Evolutionary conservation across 1,284 basidiomycete genomes (phyloP), one percentile per base, ranked within the genome.

Genomic region (Pisolithus thermaeus): DNA sequence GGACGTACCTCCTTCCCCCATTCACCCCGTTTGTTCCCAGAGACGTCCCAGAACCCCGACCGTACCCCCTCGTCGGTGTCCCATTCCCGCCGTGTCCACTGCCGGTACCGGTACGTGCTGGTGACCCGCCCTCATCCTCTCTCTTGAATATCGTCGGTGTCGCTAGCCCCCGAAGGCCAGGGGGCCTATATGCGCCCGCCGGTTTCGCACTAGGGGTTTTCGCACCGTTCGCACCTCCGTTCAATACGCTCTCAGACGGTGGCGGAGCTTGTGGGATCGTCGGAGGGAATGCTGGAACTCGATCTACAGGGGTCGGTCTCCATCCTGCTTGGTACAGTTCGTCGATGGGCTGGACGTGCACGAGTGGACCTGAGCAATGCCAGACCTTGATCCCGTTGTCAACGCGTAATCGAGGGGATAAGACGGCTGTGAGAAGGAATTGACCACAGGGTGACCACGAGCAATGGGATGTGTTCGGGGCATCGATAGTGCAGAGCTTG

Each of bases 301-400:
- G 73, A 27, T 87, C 83, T 7, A 87, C 71, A 38, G 79, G 78
- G 1, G 75, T 77, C 1, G 95, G 94, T 40, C 90, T 75, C 92
- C 94, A 98, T 1, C 81, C 77, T 1, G 83, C 78, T 68, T 93
- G 90, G 68, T 96, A 96, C n/a, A 94, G 76, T 65, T 96, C 92
- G 16, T 95, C 90, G 48, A 83, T 71, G 49, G 73, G 63, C 61
- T 94, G 87, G 8, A 87, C 72, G 57, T 96, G 91, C 32, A 97
- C 68, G 22, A 99, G 80, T 5, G 84, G 77, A 8, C 96, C 95
- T 0, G 85, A 82, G 68, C 90, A 94, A 70, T 97, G 94, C 90
- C 90, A 98, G 54, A 99, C 79, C 71, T 93, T 94, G 69, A 98
- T 84, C 2, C 96, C 93, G 62, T 98, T 98, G 73, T 99, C 96